Evolutionary conservation across 2,329 filamentous ascomycete species (phyloP), one percentile per base, ranked within the genome.

Genomic region (Ascochyta fabae): DNA sequence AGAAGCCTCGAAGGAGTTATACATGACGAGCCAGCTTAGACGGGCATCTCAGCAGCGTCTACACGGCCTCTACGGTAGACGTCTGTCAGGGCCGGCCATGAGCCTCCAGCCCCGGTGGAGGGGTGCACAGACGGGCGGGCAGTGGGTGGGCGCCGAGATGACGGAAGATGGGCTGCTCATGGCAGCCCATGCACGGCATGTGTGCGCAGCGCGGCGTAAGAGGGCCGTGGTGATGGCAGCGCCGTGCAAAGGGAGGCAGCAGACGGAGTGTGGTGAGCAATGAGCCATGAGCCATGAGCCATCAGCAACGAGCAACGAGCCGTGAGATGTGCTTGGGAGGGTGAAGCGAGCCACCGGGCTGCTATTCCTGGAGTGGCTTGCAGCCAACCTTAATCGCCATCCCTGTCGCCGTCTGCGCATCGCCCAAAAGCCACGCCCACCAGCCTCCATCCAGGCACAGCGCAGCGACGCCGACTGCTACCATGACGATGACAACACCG

Each of bases 351-450:
- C 47, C 58, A 65, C 62, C 53, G 64, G 59, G 49, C 68, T 65
- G 66, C 72, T 74, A 74, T 73, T 74, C 67, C 67, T 70, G 72
- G 71, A 60, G 72, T 74, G 72, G 72, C 72, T 73, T 74, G 71
- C 72, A 74, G 66, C 46, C 64, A 72, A 68, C 67, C 66, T 73
- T 70, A 73, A 72, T 68, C 56, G 35, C 13, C 53, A 70, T 64
- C 71, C 71, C 66, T 71, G 70, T 57, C 56, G 39, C 57, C 33
- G 36, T 48, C 59, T 69, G 65, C 61, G 56, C 62, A 68, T 64
- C 60, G 65, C 60, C 61, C 52, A 59, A 61, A 67, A 69, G 65
- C 65, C 70, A 72, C 67, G 58, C 47, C 62, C 47, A 59, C 58
- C 59, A 53, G 53, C 57, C 62, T 46, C 48, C 48, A 33, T 40